Conservation (phyloP, 768 basidiomycete genomes). For the Suillus spraguei region DNA sequence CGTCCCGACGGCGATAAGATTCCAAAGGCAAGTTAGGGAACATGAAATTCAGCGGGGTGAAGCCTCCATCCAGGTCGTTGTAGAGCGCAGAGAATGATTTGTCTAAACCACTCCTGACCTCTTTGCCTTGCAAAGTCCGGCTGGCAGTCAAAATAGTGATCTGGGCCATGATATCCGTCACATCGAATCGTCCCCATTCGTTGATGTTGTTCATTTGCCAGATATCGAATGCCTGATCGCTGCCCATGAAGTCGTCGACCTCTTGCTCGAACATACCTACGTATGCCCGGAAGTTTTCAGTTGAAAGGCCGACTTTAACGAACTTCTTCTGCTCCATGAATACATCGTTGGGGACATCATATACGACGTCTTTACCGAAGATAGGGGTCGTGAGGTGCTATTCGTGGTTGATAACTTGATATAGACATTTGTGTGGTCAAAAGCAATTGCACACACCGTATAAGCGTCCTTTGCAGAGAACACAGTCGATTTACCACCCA, state of each 20-base stretch:
- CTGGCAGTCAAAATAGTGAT: constrained; percentile 96
- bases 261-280: constrained; percentile 82
- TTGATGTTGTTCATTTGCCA: constrained; percentile 68
- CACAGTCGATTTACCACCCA: constrained; percentile 90
- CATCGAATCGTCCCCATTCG: constrained; percentile 81
- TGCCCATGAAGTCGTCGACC: constrained; percentile 68
- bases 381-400: constrained; percentile 93
- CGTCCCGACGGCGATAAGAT: constrained; percentile 86
- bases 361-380: constrained; percentile 97
- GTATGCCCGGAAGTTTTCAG: constrained; percentile 88
- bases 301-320: constrained; percentile 93
- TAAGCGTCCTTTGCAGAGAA: constrained; percentile 98
- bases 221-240: constrained; percentile 61
- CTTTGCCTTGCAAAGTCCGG: constrained; percentile 89
- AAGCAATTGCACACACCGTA: constrained; percentile 53
- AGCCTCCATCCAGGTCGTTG: constrained; percentile 91
- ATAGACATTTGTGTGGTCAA: neutral
- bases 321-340: constrained; percentile 99
- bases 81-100: constrained; percentile 84
- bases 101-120: constrained; percentile 79
- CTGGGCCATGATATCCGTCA: constrained; percentile 72
- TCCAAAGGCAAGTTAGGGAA: constrained; percentile 92
- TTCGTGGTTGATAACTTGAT: constrained; percentile 5
- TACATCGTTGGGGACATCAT: constrained; percentile 93
- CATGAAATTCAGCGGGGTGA: constrained; percentile 94